phyloP scores from a whole-genome alignment of 2,329 filamentous ascomycete species.

The Monosporascus sp. region DNA sequence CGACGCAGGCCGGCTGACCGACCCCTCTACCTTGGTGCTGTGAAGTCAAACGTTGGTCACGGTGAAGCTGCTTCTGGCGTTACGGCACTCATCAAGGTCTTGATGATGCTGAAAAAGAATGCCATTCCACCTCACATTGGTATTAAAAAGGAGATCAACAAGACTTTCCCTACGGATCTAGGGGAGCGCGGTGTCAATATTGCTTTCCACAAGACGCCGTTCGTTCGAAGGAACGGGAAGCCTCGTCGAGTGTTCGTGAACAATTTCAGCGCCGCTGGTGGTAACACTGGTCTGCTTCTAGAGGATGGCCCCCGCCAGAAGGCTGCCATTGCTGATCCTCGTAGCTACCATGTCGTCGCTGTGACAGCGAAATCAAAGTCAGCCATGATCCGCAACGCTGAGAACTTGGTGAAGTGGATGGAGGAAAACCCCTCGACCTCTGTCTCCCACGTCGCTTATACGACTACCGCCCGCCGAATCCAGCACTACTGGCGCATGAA shows the following conservation, averaged over 20 bases:
- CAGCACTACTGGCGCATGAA: conserved; percentile 54
- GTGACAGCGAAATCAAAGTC: conserved; percentile 51
- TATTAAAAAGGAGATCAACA: conserved; percentile 60
- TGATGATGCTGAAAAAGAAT: conserved; percentile 60
- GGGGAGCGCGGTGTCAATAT: conserved; percentile 54
- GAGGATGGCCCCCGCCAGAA: conserved; percentile 50
- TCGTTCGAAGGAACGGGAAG: conserved; percentile 41
- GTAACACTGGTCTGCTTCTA: conserved; percentile 62
- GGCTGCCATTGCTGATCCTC: conserved; percentile 38
- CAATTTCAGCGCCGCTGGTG: conserved; percentile 67
- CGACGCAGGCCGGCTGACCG: conserved; percentile 40
- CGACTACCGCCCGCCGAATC: conserved; percentile 59
- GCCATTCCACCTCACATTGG: conserved; percentile 61
- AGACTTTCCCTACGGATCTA: conserved; percentile 52
- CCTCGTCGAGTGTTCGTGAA: conserved; percentile 52
- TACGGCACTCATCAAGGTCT: conserved; percentile 58
- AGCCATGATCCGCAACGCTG: conserved; percentile 54
- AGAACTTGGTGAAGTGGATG: conserved; percentile 49
- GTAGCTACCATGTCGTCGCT: conserved; percentile 52
- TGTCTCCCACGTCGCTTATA: conserved; percentile 57
- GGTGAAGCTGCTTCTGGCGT: conserved; percentile 56
- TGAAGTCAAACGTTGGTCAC: conserved; percentile 62
- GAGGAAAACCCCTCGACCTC: conserved; percentile 45
- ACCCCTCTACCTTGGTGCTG: conserved; percentile 56
- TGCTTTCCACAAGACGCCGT: conserved; percentile 46